Conservation (phyloP, 1,284 basidiomycete genomes). For the Cryptococcus depauperatus region DNA sequence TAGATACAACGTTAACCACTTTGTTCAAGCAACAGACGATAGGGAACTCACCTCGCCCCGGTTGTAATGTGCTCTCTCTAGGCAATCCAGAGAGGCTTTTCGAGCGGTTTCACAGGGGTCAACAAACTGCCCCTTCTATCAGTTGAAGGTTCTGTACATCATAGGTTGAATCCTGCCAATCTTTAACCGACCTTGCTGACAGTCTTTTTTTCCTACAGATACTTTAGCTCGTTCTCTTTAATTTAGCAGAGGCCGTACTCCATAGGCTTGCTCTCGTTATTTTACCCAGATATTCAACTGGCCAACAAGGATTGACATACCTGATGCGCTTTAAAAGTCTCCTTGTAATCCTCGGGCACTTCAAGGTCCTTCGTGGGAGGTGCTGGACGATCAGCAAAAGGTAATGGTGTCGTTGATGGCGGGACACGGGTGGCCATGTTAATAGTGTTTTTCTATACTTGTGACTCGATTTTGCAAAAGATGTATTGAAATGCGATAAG, state of each 20-base stretch:
- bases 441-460: neutral
- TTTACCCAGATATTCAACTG: no score
- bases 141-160: neutral
- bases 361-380: conserved; percentile 31
- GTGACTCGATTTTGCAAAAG: neutral
- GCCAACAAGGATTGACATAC: conserved; percentile 3
- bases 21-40: neutral
- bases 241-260: neutral
- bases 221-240: neutral
- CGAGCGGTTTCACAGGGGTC: conserved; percentile 43
- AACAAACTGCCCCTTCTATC: conserved; percentile 26
- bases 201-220: conserved; percentile 18
- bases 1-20: neutral
- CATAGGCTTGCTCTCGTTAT: no score
- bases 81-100: conserved; percentile 41
- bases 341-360: conserved; percentile 40
- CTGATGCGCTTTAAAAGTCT: conserved; percentile 36
- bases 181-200: conserved; percentile 29
- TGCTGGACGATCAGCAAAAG: conserved; percentile 24
- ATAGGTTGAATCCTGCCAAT: neutral
- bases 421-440: conserved; percentile 41
- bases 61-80: conserved; percentile 45
- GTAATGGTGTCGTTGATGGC: conserved; percentile 32
- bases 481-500: no score
- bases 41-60: conserved; percentile 34